These are phyloP conservation scores for Lyophyllum decastes DNA, from an alignment of 768 basidiomycete species.

Conservation along the genomic window DNA sequence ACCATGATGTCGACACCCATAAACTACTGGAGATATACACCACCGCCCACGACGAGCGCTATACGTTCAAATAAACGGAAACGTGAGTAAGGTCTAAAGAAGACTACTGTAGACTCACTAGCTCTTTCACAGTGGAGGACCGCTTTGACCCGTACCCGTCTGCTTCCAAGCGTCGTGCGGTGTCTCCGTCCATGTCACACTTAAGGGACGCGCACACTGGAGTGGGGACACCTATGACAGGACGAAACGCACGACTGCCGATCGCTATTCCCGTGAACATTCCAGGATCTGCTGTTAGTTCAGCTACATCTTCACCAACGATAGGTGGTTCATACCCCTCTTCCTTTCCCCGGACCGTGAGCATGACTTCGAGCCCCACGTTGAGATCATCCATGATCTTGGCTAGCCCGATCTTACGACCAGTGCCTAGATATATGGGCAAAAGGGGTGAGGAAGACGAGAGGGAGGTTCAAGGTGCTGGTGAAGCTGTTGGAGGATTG, in stretches of 20 bases:
- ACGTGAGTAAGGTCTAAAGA: slow-evolving; percentile 42
- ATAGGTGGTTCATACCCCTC: slow-evolving; percentile 51
- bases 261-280: slow-evolving; percentile 69
- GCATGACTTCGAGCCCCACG: slow-evolving; percentile 73
- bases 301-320: slow-evolving; percentile 75
- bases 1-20: slow-evolving; percentile 41
- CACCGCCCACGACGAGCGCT: slow-evolving; percentile 76
- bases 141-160: slow-evolving; percentile 84
- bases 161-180: slow-evolving; percentile 77
- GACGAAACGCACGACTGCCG: slow-evolving; percentile 51
- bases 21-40: slow-evolving; percentile 79
- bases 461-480: slow-evolving; percentile 75
- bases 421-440: slow-evolving; percentile 56
- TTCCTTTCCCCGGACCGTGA: slow-evolving; percentile 49
- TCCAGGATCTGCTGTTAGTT: slow-evolving; percentile 57
- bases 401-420: slow-evolving; percentile 75
- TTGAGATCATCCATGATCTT: slow-evolving; percentile 70
- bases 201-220: slow-evolving; percentile 61
- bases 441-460: slow-evolving; percentile 68
- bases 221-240: slow-evolving; percentile 49
- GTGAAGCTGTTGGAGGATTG: slow-evolving; percentile 72
- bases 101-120: not conserved
- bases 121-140: slow-evolving; percentile 62
- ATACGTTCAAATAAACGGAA: slow-evolving; percentile 83
- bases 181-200: slow-evolving; percentile 75